phyloP scores from a whole-genome alignment of 2,329 filamentous ascomycete species.

The Endoconidiophora polonica region DNA sequence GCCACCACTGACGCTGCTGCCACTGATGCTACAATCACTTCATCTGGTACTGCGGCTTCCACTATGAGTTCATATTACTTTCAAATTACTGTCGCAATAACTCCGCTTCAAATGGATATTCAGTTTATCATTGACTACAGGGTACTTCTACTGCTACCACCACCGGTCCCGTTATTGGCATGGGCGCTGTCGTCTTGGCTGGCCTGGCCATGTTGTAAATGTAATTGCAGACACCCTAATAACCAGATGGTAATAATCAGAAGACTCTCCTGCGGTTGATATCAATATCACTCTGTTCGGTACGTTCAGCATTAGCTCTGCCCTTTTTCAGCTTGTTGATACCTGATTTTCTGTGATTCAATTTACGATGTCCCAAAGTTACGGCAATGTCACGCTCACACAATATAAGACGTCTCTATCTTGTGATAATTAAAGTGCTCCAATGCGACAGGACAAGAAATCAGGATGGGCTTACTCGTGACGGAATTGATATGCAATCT shows the following conservation, averaged over 20 bases:
- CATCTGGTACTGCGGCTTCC: background rate
- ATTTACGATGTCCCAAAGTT: too few relatives aligned
- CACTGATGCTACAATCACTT: background rate
- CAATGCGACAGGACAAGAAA: too few relatives aligned
- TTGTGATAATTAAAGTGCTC: too few relatives aligned
- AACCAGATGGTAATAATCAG: background rate
- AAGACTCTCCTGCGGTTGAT: background rate
- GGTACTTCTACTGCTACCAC: background rate
- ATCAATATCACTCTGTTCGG: too few relatives aligned
- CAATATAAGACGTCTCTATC: too few relatives aligned
- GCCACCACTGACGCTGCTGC: background rate
- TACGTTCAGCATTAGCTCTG: too few relatives aligned
- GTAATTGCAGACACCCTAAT: background rate
- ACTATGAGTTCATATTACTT: slow-evolving; percentile 1
- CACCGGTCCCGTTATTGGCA: slow-evolving; percentile 5
- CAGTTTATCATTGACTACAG: background rate
- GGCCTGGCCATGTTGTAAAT: slow-evolving; percentile 4
- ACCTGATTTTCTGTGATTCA: too few relatives aligned
- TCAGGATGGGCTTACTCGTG: too few relatives aligned
- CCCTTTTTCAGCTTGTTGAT: too few relatives aligned
- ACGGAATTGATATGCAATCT: too few relatives aligned
- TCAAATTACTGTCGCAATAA: background rate
- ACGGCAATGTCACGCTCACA: too few relatives aligned
- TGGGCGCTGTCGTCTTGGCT: slow-evolving; percentile 6
- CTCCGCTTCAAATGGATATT: background rate